phyloP scores from a whole-genome alignment of 148 eudicot species.

The Camellia granthamiana region DNA sequence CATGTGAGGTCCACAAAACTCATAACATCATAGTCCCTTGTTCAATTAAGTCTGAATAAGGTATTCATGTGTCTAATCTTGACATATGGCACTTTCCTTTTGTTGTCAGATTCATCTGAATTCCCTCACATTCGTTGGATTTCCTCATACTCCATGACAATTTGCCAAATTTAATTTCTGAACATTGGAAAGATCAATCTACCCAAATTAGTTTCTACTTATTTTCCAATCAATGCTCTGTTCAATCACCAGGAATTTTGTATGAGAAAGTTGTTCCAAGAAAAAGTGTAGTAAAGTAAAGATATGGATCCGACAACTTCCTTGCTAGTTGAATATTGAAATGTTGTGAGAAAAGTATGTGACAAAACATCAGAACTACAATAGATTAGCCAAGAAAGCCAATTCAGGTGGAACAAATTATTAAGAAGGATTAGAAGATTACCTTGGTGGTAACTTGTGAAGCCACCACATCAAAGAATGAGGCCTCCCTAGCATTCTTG shows the following conservation, averaged over 20 bases:
- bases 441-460: constrained; percentile 74
- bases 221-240: background rate
- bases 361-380: background rate
- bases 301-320: no score
- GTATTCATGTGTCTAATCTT: background rate
- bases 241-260: no score
- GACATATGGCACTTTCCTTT: background rate
- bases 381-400: background rate
- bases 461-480: constrained; percentile 69
- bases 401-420: background rate
- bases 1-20: background rate
- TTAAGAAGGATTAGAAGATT: background rate
- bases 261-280: no score
- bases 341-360: background rate
- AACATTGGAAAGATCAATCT: background rate
- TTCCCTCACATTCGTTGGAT: background rate
- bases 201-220: background rate
- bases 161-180: background rate
- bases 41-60: background rate
- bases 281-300: no score
- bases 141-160: background rate
- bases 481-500: constrained; percentile 43
- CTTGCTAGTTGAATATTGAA: no score
- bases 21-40: background rate
- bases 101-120: background rate